These are phyloP conservation scores for Neonectria punicea DNA, from an alignment of 2,329 filamentous ascomycete genomes.

Conservation along the genomic window DNA sequence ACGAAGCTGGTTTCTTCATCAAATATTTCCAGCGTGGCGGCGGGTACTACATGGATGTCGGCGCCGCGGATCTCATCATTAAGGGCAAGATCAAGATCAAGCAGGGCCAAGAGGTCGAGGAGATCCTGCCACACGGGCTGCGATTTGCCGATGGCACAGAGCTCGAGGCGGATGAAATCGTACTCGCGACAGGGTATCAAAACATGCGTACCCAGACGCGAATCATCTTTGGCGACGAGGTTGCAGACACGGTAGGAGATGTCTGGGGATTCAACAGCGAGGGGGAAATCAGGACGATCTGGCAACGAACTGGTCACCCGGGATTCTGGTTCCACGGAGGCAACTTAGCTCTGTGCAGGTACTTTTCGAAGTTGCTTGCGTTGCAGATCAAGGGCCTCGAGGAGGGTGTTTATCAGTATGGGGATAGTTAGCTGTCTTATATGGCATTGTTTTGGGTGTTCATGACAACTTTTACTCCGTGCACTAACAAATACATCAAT, in stretches of 20 bases:
- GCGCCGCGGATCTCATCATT: conserved; percentile 68
- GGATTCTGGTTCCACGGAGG: conserved; percentile 75
- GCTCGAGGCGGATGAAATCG: conserved; percentile 70
- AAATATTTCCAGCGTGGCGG: conserved; percentile 75
- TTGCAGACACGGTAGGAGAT: conserved; percentile 67
- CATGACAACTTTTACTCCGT: no score
- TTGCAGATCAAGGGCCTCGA: conserved; percentile 62
- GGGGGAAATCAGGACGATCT: conserved; percentile 66
- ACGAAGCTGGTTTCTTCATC: conserved; percentile 65
- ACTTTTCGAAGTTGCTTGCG: conserved; percentile 66
- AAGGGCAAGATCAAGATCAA: conserved; percentile 73
- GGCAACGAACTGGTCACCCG: conserved; percentile 69
- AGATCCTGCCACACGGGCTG: conserved; percentile 58
- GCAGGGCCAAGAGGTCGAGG: conserved; percentile 64
- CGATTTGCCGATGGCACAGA: conserved; percentile 64
- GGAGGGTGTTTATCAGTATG: conserved; percentile 47
- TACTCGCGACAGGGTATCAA: conserved; percentile 72
- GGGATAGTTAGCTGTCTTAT: not conserved
- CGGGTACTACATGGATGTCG: conserved; percentile 78
- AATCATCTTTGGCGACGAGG: conserved; percentile 68
- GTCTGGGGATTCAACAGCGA: conserved; percentile 71
- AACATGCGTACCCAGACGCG: conserved; percentile 74
- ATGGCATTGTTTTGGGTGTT: no score
- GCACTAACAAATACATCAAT: no score
- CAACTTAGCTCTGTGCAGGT: conserved; percentile 70